These are phyloP conservation scores for Ophiocordyceps camponoti-rufipedis DNA, from an alignment of 2,329 filamentous ascomycete species.

Conservation along the genomic window DNA sequence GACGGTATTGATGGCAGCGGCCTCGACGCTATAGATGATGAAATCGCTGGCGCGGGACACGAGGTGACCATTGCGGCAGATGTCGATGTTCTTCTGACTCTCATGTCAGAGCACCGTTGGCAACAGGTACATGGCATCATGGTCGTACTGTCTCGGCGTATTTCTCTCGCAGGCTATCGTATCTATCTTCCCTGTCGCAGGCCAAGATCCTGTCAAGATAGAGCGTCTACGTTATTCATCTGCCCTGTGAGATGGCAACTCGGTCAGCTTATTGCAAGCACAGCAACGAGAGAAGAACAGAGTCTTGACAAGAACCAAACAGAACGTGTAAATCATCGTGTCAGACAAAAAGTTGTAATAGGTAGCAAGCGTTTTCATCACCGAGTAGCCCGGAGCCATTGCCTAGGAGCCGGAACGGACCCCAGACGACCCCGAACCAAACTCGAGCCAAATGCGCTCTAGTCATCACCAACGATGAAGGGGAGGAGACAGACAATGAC, in stretches of 20 bases:
- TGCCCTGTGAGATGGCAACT: neutral
- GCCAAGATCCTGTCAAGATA: slow-evolving; percentile 60
- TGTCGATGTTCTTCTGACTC: slow-evolving; percentile 59
- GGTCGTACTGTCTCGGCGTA: slow-evolving; percentile 68
- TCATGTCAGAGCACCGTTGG: slow-evolving; percentile 21
- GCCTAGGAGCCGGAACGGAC: slow-evolving; percentile 59
- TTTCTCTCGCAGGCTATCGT: slow-evolving; percentile 60
- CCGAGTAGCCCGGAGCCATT: slow-evolving; percentile 48
- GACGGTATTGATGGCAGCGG: slow-evolving; percentile 71
- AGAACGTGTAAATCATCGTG: slow-evolving; percentile 5
- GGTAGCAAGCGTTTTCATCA: slow-evolving; percentile 99
- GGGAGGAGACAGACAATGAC: slow-evolving; percentile 1
- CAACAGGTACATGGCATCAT: slow-evolving; percentile 4
- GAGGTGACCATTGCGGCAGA: slow-evolving; percentile 84
- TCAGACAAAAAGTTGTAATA: slow-evolving; percentile 70
- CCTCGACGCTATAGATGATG: slow-evolving; percentile 97
- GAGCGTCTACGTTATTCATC: slow-evolving; percentile 10
- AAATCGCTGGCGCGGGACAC: slow-evolving; percentile 95
- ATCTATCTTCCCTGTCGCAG: slow-evolving; percentile 84
- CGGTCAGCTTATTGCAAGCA: neutral
- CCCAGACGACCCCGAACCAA: slow-evolving; percentile 48
- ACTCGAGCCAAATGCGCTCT: slow-evolving; percentile 99
- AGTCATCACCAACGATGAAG: slow-evolving; percentile 66
- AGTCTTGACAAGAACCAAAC: neutral
- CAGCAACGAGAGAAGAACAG: neutral